Base-by-base conservation (phyloP, 805 yeast genomes). In the Ogataea paraovalis region DNA sequence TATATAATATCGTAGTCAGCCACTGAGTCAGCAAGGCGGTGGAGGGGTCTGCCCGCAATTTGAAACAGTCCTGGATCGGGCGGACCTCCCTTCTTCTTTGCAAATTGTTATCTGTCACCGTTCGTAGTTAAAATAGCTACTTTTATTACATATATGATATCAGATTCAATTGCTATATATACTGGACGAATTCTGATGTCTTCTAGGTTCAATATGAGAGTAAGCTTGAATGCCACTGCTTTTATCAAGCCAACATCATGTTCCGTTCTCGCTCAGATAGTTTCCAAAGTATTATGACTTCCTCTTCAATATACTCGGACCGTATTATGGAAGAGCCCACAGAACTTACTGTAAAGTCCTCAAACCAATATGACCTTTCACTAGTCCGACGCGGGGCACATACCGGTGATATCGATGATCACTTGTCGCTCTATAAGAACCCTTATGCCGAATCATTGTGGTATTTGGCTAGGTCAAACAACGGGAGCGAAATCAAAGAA, bases 371-470 rank as follows among this genome's bases (percentile, higher is more conserved):
- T 14, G 34, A 9, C 4, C 34, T 30, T 30, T 30, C 34, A 14
- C n/a, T 30, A 12, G 12, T 14, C 16, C 13, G 34, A 9, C 34
- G 34, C 16, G 16, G 34, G 43, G 10, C 42, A 27, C 9, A 38
- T 16, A 6, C 21, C 6, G 19, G 16, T n/a, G 5, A 34, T 6
- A 18, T 20, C 12, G 21, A 16, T 7, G 8, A 18, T 34, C 3
- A 20, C 38, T n/a, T 4, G 38, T 10, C 21, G 3, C 13, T 16
- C 19, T 30, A 30, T 30, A 18, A 42, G 18, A 74, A 74, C 45
- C 78, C 78, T 0, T 74, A 74, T 54, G 65, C 77, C 0, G 60
- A 64, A 37, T 72, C 77, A 1, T 51, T 73, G 14, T 74, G 78
- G 78, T 63, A 58, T 42, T 47, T 58, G 2, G 55, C 66, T 8